These are phyloP conservation scores for Ambrosiella xylebori DNA, from an alignment of 2,329 filamentous ascomycete genomes.

Conservation along the genomic window DNA sequence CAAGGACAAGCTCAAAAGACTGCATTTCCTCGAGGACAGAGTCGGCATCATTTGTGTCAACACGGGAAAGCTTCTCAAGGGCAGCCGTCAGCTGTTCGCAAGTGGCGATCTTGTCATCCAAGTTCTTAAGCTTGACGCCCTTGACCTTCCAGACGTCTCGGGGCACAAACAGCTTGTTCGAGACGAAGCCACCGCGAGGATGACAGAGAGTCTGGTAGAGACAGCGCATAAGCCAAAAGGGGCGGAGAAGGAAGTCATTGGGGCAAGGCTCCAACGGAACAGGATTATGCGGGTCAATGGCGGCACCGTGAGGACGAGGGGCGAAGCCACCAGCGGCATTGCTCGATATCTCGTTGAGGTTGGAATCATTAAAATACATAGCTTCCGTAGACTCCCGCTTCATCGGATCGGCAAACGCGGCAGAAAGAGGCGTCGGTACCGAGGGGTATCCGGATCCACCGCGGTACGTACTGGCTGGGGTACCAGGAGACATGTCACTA, in stretches of 20 bases:
- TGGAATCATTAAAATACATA: slow-evolving; percentile 67
- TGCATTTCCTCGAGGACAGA: slow-evolving; percentile 92
- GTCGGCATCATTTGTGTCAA: slow-evolving; percentile 81
- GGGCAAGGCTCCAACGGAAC: slow-evolving; percentile 80
- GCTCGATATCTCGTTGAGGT: slow-evolving; percentile 39
- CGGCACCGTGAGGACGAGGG: slow-evolving; percentile 34
- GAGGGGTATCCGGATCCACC: slow-evolving; percentile 34
- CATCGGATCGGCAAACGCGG: slow-evolving; percentile 41
- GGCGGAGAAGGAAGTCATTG: slow-evolving; percentile 71
- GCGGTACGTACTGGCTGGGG: slow-evolving; percentile 51
- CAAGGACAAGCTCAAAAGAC: slow-evolving; percentile 64
- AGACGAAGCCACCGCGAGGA: slow-evolving; percentile 79
- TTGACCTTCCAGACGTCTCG: slow-evolving; percentile 88
- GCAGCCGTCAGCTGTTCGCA: slow-evolving; percentile 85
- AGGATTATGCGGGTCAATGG: slow-evolving; percentile 34
- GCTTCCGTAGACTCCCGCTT: slow-evolving; percentile 46
- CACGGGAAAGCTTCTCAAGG: slow-evolving; percentile 61
- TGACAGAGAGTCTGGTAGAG: slow-evolving; percentile 86
- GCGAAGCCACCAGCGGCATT: slow-evolving; percentile 1
- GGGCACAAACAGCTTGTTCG: slow-evolving; percentile 79
- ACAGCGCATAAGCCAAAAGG: slow-evolving; percentile 94
- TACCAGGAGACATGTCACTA: slow-evolving; percentile 53
- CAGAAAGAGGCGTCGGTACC: slow-evolving; percentile 49
- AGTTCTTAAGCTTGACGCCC: slow-evolving; percentile 74
- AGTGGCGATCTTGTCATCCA: slow-evolving; percentile 87